These are phyloP conservation scores for Musa itinerans DNA, from an alignment of 176 grass and related monocot genomes.

Conservation along the genomic window DNA sequence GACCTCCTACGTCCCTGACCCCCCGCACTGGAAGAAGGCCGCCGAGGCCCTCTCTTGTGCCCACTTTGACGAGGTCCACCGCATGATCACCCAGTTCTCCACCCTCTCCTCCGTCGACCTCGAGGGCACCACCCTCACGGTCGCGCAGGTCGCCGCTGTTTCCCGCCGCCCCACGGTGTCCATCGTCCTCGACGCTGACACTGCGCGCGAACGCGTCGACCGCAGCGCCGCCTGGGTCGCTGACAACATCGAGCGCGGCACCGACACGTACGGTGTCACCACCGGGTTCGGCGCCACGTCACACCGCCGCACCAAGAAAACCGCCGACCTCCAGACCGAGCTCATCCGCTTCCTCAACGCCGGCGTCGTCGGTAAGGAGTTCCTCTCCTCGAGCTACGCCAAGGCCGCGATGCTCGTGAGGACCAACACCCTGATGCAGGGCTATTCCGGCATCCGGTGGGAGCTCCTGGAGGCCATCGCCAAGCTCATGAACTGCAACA, in stretches of 20 bases:
- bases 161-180: constrained; percentile 4
- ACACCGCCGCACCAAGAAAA: constrained; percentile 4
- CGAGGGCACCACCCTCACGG: constrained; percentile 12
- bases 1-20: constrained; percentile 1
- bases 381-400: constrained; percentile 10
- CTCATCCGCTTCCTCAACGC: constrained; percentile 12
- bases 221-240: constrained; percentile 7
- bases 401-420: constrained; percentile 20
- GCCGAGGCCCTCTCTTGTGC: constrained; percentile 5
- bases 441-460: constrained; percentile 21
- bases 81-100: constrained; percentile 12
- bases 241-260: background rate
- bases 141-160: constrained; percentile 7
- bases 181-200: background rate
- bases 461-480: constrained; percentile 12
- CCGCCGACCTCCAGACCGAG: constrained; percentile 3
- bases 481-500: constrained; percentile 15
- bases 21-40: constrained; percentile 3
- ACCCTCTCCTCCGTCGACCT: constrained; percentile 9
- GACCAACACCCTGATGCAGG: constrained; percentile 17
- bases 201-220: background rate
- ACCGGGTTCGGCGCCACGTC: constrained; percentile 3
- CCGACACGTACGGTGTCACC: constrained; percentile 6
- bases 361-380: background rate
- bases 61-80: constrained; percentile 20